phyloP scores from a whole-genome alignment of 345 rosid species.

The Hypericum perforatum region DNA sequence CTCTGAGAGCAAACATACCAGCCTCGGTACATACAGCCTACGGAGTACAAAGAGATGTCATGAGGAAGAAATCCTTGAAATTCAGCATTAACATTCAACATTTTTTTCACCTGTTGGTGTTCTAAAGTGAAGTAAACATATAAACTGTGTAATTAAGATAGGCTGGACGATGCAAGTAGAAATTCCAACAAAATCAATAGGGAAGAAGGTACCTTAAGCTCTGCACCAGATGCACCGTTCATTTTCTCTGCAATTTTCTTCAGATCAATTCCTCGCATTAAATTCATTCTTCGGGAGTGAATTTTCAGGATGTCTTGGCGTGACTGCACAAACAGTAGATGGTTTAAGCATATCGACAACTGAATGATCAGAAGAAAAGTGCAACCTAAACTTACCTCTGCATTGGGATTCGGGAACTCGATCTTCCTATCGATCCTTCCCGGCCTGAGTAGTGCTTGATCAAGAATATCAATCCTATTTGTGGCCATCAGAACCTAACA shows the following conservation, averaged over 20 bases:
- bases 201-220: constrained; percentile 60
- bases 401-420: constrained; percentile 97
- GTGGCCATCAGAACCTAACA: constrained; percentile 98
- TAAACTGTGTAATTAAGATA: neutral
- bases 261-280: constrained; percentile 96
- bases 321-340: constrained; percentile 48
- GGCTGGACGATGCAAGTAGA: neutral
- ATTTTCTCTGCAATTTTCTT: constrained; percentile 97
- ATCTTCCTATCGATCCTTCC: constrained; percentile 97
- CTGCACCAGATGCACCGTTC: constrained; percentile 99
- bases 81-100: too few relatives aligned
- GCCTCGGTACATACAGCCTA: constrained; percentile 99
- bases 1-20: constrained; percentile 97
- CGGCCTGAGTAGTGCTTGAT: constrained; percentile 98
- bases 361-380: neutral
- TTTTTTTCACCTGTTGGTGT: too few relatives aligned
- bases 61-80: neutral
- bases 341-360: neutral
- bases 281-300: constrained; percentile 92
- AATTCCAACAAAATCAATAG: neutral
- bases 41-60: constrained; percentile 1
- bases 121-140: neutral
- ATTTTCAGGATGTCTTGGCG: constrained; percentile 89
- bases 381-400: constrained; percentile 39
- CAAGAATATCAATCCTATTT: constrained; percentile 90